A percentile compares a stretch with the other conserved stretches of the same genome.
Conservation (phyloP, 2,329 filamentous ascomycete species). For the Fusarium napiforme region DNA sequence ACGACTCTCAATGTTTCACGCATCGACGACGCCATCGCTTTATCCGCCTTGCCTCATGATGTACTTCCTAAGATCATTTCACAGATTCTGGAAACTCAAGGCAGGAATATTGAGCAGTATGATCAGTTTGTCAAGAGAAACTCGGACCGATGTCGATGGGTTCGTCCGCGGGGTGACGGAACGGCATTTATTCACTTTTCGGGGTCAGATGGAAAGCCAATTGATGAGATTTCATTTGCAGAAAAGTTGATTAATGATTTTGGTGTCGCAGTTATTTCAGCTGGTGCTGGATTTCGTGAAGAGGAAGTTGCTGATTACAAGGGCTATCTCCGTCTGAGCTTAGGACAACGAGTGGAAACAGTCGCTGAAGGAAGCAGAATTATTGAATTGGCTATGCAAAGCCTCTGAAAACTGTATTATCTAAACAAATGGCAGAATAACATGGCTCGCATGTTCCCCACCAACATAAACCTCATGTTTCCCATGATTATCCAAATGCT, state of each 20-base stretch:
- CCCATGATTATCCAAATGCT: constrained; percentile 13
- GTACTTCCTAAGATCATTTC: not conserved
- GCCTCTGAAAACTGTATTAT: too few relatives aligned
- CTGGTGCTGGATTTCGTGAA: not conserved
- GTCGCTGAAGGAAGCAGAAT: not conserved
- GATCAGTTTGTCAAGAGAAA: not conserved
- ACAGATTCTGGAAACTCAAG: not conserved
- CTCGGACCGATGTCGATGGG: not conserved
- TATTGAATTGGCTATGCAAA: not conserved
- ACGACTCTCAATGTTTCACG: not conserved
- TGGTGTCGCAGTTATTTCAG: not conserved
- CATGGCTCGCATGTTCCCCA: not conserved
- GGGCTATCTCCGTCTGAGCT: not conserved
- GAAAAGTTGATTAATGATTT: not conserved
- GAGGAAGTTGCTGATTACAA: not conserved
- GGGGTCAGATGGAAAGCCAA: not conserved
- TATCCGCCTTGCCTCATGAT: not conserved
- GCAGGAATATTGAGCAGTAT: not conserved
- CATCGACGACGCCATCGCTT: not conserved
- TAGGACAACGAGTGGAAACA: not conserved
- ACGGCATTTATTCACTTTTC: not conserved
- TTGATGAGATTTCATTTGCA: not conserved
- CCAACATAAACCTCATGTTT: not conserved
- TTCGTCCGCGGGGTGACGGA: not conserved
- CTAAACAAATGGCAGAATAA: constrained; percentile 4